Evolutionary conservation across 371 early-diverging fungal species (phyloP).

Genomic region (Mucor velutinosus): DNA sequence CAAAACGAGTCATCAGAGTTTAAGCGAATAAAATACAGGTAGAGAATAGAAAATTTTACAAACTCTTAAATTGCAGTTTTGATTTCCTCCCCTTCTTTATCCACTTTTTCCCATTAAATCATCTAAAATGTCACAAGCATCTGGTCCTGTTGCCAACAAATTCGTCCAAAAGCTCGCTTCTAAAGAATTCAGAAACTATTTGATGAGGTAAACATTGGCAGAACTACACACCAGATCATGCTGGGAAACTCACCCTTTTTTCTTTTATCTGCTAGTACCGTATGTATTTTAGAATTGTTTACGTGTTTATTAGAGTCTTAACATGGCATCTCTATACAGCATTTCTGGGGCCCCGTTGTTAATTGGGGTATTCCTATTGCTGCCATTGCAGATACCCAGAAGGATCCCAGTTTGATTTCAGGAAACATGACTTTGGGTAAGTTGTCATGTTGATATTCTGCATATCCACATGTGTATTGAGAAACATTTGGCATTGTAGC

Average conservation of each 20-base stretch:
- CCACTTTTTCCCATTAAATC: slow-evolving; percentile 2
- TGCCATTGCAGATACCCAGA: slow-evolving; percentile 91
- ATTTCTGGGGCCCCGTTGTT: slow-evolving; percentile 93
- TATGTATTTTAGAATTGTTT: slow-evolving; percentile 24
- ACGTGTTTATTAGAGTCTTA: background rate
- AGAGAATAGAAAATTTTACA: background rate
- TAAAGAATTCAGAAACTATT: slow-evolving; percentile 27
- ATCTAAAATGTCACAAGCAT: slow-evolving; percentile 29
- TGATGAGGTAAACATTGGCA: slow-evolving; percentile 22
- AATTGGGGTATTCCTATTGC: slow-evolving; percentile 98
- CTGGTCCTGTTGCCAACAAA: slow-evolving; percentile 21
- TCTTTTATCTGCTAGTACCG: slow-evolving; percentile 38
- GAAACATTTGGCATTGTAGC: slow-evolving; percentile 35
- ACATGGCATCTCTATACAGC: slow-evolving; percentile 43
- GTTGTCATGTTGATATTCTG: background rate
- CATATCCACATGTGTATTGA: background rate
- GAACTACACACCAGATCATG: background rate
- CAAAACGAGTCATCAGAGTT: slow-evolving; percentile 9
- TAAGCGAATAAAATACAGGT: slow-evolving; percentile 7
- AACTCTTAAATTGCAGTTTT: background rate
- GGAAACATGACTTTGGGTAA: slow-evolving; percentile 92
- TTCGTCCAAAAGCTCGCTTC: slow-evolving; percentile 26
- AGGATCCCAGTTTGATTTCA: slow-evolving; percentile 91
- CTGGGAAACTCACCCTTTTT: background rate
- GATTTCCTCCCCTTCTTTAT: slow-evolving; percentile 8